Conservation (phyloP, 768 basidiomycete genomes). For the Boletus coccyginus region DNA sequence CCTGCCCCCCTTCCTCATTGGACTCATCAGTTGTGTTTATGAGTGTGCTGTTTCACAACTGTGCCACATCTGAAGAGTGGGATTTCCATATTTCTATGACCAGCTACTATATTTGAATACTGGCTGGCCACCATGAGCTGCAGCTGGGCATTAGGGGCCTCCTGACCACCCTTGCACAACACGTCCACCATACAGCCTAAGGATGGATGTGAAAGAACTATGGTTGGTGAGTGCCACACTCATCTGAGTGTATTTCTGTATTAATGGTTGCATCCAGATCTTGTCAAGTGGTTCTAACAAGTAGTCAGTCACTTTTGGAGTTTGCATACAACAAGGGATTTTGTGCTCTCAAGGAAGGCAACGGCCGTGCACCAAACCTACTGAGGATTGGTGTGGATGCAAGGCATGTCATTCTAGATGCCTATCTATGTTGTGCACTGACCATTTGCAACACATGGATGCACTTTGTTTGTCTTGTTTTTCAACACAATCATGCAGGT, state of each 20-base stretch:
- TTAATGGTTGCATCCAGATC: neutral
- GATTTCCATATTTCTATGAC: too few species aligned
- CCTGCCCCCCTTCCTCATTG: slow-evolving; percentile 39
- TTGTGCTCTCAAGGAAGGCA: neutral
- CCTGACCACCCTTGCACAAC: neutral
- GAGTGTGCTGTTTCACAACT: too few species aligned
- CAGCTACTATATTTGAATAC: too few species aligned
- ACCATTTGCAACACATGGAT: neutral
- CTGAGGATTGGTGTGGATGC: neutral
- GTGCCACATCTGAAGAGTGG: too few species aligned
- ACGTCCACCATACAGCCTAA: neutral
- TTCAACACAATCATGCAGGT: neutral
- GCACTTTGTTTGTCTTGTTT: neutral
- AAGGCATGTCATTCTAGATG: neutral
- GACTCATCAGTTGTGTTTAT: too few species aligned
- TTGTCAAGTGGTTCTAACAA: neutral
- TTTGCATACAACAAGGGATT: neutral
- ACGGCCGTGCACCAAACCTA: neutral
- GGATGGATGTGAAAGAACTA: neutral
- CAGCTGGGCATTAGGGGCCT: neutral
- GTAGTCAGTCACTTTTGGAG: neutral
- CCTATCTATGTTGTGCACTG: neutral
- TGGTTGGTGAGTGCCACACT: neutral
- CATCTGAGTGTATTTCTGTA: neutral
- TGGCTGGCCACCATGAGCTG: too few species aligned